A percentile compares a stretch with the other conserved stretches of the same genome.
phyloP scores from a whole-genome alignment of 1,139 yeast species.

The Blastobotrys proliferans region DNA sequence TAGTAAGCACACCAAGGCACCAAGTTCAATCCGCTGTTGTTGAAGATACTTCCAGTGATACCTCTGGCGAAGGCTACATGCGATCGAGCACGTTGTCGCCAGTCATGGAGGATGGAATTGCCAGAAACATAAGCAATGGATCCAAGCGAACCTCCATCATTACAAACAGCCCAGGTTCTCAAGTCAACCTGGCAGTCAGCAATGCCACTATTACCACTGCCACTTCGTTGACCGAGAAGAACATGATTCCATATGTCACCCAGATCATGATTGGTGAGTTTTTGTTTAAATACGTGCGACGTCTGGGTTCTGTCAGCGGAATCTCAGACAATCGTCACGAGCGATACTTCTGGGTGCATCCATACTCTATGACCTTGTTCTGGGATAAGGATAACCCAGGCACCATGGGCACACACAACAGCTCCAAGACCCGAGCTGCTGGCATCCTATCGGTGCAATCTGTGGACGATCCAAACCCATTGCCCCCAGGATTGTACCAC shows the following conservation, averaged over 20 bases:
- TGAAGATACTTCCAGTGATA: slow-evolving; percentile 18
- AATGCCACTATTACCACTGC: slow-evolving; percentile 56
- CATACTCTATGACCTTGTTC: slow-evolving; percentile 82
- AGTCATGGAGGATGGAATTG: slow-evolving; percentile 15
- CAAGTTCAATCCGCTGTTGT: slow-evolving; percentile 24
- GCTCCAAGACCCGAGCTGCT: slow-evolving; percentile 61
- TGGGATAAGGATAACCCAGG: slow-evolving; percentile 89
- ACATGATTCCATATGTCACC: slow-evolving; percentile 82
- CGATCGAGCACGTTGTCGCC: slow-evolving; percentile 10
- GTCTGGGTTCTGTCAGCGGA: slow-evolving; percentile 68
- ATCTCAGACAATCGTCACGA: slow-evolving; percentile 82
- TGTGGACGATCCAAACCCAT: slow-evolving; percentile 79
- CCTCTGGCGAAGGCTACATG: slow-evolving; percentile 14
- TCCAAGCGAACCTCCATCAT: slow-evolving; percentile 9
- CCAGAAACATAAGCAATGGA: slow-evolving; percentile 6
- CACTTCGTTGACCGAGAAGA: slow-evolving; percentile 61
- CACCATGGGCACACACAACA: slow-evolving; percentile 51
- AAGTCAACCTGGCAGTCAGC: slow-evolving; percentile 14
- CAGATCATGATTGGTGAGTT: slow-evolving; percentile 94
- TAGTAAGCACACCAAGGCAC: slow-evolving; percentile 17
- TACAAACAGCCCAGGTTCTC: slow-evolving; percentile 3
- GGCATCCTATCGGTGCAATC: slow-evolving; percentile 78
- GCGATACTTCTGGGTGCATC: slow-evolving; percentile 95
- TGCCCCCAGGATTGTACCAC: slow-evolving; percentile 86
- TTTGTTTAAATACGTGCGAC: slow-evolving; percentile 78